Base-by-base conservation (phyloP, 2,329 filamentous ascomycete species). In the Chaetomium strumarium region DNA sequence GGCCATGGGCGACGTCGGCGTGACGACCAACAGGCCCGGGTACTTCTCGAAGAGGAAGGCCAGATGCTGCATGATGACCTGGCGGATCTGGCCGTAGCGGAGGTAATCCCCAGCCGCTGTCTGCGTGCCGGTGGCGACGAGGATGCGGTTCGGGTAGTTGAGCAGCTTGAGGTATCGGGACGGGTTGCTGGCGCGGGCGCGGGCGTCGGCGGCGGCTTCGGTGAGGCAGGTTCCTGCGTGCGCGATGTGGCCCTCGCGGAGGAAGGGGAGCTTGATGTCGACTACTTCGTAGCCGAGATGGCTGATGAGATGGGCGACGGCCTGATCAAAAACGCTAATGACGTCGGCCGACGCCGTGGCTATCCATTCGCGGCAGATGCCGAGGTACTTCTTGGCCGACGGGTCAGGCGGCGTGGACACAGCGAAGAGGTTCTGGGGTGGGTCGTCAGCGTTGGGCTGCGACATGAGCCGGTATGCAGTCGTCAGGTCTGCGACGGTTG, bases 391-490 rank as follows among this genome's bases (percentile, higher is more conserved):
- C 57, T 74, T 75, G 36, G 69, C 61, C 0, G 68, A 64, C 1
- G 72, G 68, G 6, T 62, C 61, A 0, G 72, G 71, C 4, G 77
- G 70, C 8, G 72, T 58, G 13, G 80, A 81, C 4, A 81, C 75
- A 0, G 79, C 78, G 66, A 95, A 93, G 13, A 76, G 71, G 8
- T 77, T 70, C 16, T 86, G 85, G 8, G 76, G 69, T 0, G 77
- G 72, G 64, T 85, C 78, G 2, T 75, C 68, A 0, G 84, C 80
- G 62, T 95, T 79, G 0, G 89, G 86, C 48, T 82, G 78, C 2
- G 87, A 79, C 78, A 95, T 90, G 61, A 88, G 67, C 46, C 88
- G 83, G 71, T 93, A 96, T n/a, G 87, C 85, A 48, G 90, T 76
- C 56, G 86, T 85, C 6, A 96, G 79, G 63, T 95, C 91, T 34